Evolutionary conservation across 768 basidiomycete genomes (phyloP), one percentile per base, ranked within the genome.

Genomic region (Podaxis sp.): DNA sequence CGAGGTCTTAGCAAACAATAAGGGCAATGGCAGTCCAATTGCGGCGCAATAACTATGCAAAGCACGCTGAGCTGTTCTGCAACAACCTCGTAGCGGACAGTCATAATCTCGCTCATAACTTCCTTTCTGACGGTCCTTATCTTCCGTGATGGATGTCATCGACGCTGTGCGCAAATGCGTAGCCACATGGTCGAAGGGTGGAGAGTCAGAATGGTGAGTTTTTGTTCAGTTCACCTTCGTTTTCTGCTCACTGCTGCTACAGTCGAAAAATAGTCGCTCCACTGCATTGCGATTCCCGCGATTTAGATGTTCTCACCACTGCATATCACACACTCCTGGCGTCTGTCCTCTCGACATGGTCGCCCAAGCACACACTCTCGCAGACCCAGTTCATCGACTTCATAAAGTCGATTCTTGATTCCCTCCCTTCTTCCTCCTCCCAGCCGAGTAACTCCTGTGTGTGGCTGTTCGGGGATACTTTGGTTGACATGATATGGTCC

Each of bases 401-500:
- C 70, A 77, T 92, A 22, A 82, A 82, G 67, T 84, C 83, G 2
- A 81, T 91, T 27, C 71, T 89, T 46, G 75, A 78, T 55, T 77
- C 75, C 50, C 79, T 91, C 9, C 91, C 91, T 19, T 86, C 85
- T n/a, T 89, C 90, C 22, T 90, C 89, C 4, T 73, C 74, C 11
- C 80, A 85, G 7, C 79, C 82, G 8, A 82, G 83, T 41, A 55
- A 47, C 8, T 50, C 61, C 6, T 19, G 47, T 25, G 46, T 41
- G 8, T 73, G 77, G 52, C 76, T 80, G 11, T 85, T 93, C 60
- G 87, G 88, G 11, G 91, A 93, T 67, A 73, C 85, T 51, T 76
- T 94, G 2, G 82, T 95, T 22, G 93, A 95, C 70, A 80, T 90
- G 68, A 79, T 93, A 50, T 95, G 93, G 93, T 82, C 91, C 19